Base-by-base conservation (phyloP, 179 eudicot genomes). In the Beta lomatogona region DNA sequence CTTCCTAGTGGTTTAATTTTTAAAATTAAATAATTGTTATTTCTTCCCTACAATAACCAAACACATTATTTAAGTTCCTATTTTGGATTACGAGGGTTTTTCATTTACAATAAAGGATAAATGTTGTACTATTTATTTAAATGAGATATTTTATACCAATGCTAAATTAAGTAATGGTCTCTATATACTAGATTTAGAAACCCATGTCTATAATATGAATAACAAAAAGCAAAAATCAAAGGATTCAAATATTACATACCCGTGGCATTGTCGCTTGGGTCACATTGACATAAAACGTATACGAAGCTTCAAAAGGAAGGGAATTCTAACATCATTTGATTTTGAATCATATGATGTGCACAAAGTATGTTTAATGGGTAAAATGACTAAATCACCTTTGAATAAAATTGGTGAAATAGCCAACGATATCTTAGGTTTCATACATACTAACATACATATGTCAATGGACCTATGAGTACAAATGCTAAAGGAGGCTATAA, bases 321-420 rank as follows among this genome's bases (percentile, higher is more conserved):
- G 72, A 11, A 4, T 68, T 68, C 9, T 68, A 11, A 15, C 18
- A 12, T 68, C 52, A 11, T 68, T 68, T 68, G 72, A 68, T 41
- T 41, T 68, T 36, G 52, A 69, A 41, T 69, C 73, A 12, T 69
- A 11, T 41, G 73, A 69, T 41, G 52, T 69, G 5, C 41, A 52
- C 9, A 16, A 41, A 69, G 41, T 18, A 13, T 18, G 73, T 69
- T 41, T 41, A 44, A 69, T 69, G 73, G 53, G 76, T 6, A 72
- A 72, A 53, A 72, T 72, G 59, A 52, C 59, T 9, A 72, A 72
- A n/a, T 48, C 76, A n/a, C 76, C 76, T 72, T 72, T 72, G n/a
- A 21, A 1, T 45, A 54, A 16, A 66, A 71, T 44, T 6, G 7
- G 74, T 6, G 31, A 48, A 46, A 44, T 16, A 48, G 22, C 19